Base-by-base conservation (phyloP, 352 stramenopile genomes). In the Phytopythium montanum region DNA sequence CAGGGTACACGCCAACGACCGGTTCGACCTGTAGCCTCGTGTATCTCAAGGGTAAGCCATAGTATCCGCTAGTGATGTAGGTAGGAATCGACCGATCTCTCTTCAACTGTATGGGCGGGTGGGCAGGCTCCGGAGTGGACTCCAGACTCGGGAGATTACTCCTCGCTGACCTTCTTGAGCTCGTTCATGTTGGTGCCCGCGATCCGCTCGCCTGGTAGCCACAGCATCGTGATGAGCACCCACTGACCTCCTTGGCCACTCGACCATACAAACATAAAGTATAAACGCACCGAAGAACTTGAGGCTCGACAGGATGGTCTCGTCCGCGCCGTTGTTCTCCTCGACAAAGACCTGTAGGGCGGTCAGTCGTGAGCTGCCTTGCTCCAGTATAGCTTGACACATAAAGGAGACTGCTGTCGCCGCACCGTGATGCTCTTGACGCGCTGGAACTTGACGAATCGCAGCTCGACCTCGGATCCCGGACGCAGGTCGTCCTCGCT, bases 121-220 rank as follows among this genome's bases (percentile, higher is more conserved):
- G 33, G 33, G 10, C 14, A 12, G 33, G 33, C 33, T 38, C 9
- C 9, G 10, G 33, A 2, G 14, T 38, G 3, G 9, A 38, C 33
- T 38, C 9, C 33, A 38, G 33, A 16, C 9, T 14, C 38, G 14
- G 18, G 42, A 13, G 9, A 68, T 90, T 90, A 90, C 65, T 93
- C 83, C 39, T 93, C 79, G 65, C 70, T 83, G 59, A 89, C 51
- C 64, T 90, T 94, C 72, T 94, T 94, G 34, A 94, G 73, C 52
- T 92, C 84, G 64, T 90, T 90, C 80, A 93, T 89, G 74, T 93
- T 93, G 36, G 81, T 93, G 29, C 84, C 84, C 7, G 82, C 81
- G 23, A 93, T 79, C 44, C 51, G 62, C 56, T 92, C 82, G 36
- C 82, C 82, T 92, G 45, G 1, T 54, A 59, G 59, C 21, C 28